Percentiles rank a stretch among this genome's conserved stretches.
These are phyloP conservation scores for Myxozyma nipponensis DNA, from an alignment of 805 yeast species.

Conservation along the genomic window DNA sequence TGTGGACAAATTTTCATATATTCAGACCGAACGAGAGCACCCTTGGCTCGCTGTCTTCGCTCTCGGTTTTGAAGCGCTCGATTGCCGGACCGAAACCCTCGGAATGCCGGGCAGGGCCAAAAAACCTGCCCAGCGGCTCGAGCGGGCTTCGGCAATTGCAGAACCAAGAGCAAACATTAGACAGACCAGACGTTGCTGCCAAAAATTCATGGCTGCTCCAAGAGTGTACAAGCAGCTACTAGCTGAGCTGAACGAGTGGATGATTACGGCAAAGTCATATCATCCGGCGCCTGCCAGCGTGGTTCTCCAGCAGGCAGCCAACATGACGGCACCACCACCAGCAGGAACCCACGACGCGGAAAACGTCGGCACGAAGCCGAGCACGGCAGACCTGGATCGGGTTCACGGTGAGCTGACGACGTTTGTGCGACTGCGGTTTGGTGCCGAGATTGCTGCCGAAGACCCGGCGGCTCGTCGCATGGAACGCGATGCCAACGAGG, in stretches of 20 bases:
- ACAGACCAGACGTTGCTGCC: too few species aligned
- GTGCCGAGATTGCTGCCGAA: not conserved
- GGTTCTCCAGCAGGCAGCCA: slow-evolving; percentile 20
- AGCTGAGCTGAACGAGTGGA: slow-evolving; percentile 23
- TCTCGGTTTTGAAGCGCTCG: too few species aligned
- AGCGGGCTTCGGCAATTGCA: too few species aligned
- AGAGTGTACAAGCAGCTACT: slow-evolving; percentile 13
- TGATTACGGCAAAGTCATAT: slow-evolving; percentile 8
- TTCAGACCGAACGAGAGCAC: too few species aligned
- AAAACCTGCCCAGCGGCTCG: too few species aligned
- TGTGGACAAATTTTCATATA: too few species aligned
- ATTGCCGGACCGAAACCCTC: too few species aligned
- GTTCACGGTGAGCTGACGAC: slow-evolving; percentile 7
- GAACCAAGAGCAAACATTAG: too few species aligned
- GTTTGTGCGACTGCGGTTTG: slow-evolving; percentile 10
- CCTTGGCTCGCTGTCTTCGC: too few species aligned
- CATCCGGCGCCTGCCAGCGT: slow-evolving; percentile 9
- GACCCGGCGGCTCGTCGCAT: slow-evolving; percentile 2
- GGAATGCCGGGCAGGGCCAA: too few species aligned
- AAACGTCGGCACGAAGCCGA: not conserved
- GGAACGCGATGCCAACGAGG: slow-evolving; percentile 45
- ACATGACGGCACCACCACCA: slow-evolving; percentile 26
- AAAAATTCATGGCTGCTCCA: slow-evolving; percentile 12
- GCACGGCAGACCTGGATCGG: slow-evolving; percentile 7
- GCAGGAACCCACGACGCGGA: slow-evolving; percentile 17